A percentile compares a stretch with the other conserved stretches of the same genome.
These are phyloP conservation scores for Carex parvula DNA, from an alignment of 176 grass and related monocot genomes.

Conservation along the genomic window DNA sequence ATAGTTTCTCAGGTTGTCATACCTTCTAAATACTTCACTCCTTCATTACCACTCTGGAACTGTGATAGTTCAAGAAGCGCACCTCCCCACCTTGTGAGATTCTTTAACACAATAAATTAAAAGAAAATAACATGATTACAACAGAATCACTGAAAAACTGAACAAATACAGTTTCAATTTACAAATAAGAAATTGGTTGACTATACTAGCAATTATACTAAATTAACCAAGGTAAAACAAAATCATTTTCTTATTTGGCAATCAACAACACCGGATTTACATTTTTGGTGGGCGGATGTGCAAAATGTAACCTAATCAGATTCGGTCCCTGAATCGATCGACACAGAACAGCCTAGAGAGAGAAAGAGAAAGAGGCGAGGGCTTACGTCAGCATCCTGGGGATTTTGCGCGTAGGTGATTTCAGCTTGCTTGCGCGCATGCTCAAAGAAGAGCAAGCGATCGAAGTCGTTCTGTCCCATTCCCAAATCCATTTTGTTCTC, in stretches of 20 bases:
- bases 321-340: not conserved
- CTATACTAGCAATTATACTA: not conserved
- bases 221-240: not conserved
- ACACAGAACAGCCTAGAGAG: not conserved
- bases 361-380: not conserved
- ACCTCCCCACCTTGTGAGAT: conserved; percentile 47
- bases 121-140: not conserved
- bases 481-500: conserved; percentile 33
- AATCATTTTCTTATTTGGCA: not conserved
- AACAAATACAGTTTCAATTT: not conserved
- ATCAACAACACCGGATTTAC: not conserved
- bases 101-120: conserved; percentile 25
- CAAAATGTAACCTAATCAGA: not conserved
- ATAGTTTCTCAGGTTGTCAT: not conserved
- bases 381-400: conserved; percentile 45
- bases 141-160: not conserved
- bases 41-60: conserved; percentile 33
- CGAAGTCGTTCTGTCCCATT: conserved; percentile 33
- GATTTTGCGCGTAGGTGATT: conserved; percentile 30
- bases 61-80: conserved; percentile 40
- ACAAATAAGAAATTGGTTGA: not conserved
- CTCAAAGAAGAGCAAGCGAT: conserved; percentile 43
- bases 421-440: conserved; percentile 41
- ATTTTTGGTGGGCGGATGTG: not conserved
- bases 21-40: conserved; percentile 37